A percentile compares a stretch with the other conserved stretches of the same genome.
phyloP scores from a whole-genome alignment of 2,329 filamentous ascomycete species.

The Cercospora sp. region DNA sequence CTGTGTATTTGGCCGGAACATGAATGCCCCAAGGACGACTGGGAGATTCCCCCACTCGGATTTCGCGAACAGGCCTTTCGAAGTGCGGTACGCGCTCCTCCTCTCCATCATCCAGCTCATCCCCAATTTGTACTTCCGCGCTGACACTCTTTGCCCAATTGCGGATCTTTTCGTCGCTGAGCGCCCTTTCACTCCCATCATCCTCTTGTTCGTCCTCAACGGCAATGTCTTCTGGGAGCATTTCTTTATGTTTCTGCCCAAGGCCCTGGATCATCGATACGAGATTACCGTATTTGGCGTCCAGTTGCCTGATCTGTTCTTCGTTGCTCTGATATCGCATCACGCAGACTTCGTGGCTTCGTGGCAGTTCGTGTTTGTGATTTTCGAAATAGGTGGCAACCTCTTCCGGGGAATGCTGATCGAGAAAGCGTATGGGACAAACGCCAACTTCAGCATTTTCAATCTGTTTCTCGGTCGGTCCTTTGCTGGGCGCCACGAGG shows the following conservation, averaged over 20 bases:
- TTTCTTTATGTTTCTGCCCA: constrained; percentile 81
- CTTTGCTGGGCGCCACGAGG: constrained; percentile 12
- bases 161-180: constrained; percentile 71
- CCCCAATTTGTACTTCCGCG: constrained; percentile 50
- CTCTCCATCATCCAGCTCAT: constrained; percentile 46
- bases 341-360: constrained; percentile 91
- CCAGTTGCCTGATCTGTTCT: constrained; percentile 79
- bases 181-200: constrained; percentile 43
- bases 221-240: constrained; percentile 64
- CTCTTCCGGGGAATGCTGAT: constrained; percentile 90
- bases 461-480: constrained; percentile 20
- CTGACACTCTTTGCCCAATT: constrained; percentile 82
- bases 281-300: constrained; percentile 89
- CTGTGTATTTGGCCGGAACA: constrained; percentile 60
- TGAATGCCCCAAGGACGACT: constrained; percentile 91
- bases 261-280: constrained; percentile 93
- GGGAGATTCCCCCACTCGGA: constrained; percentile 90
- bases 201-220: constrained; percentile 48
- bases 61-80: constrained; percentile 80
- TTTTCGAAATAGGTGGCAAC: constrained; percentile 91
- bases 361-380: constrained; percentile 90
- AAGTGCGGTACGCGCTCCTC: constrained; percentile 72
- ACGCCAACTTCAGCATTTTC: constrained; percentile 52
- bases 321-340: constrained; percentile 86
- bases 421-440: constrained; percentile 89